Conservation (phyloP, 78 protist species). For the Emiliania huxleyi region DNA sequence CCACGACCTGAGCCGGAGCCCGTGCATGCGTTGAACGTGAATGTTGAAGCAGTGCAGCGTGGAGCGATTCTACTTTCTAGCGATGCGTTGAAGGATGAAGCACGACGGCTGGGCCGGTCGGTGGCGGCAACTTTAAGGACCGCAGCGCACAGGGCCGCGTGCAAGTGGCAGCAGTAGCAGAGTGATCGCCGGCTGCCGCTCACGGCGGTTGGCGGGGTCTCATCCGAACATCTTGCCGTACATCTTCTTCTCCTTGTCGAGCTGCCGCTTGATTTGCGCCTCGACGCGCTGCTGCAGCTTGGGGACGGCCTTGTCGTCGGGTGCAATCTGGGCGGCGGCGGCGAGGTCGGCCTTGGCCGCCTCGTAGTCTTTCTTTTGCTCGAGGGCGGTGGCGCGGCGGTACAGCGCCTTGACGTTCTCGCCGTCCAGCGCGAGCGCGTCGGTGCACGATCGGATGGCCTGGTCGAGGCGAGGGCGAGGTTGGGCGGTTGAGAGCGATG, state of each 20-base stretch:
- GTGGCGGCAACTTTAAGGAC: too few relatives aligned
- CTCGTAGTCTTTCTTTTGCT: neutral
- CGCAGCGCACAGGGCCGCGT: too few relatives aligned
- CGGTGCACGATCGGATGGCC: neutral
- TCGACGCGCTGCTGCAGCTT: neutral
- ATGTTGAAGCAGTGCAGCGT: too few relatives aligned
- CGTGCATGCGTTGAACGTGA: too few relatives aligned
- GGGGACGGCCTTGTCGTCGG: neutral
- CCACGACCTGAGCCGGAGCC: too few relatives aligned
- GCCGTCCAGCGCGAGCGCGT: neutral
- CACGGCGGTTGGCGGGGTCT: too few relatives aligned
- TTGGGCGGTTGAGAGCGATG: too few relatives aligned
- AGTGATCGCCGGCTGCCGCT: too few relatives aligned
- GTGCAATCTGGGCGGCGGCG: neutral
- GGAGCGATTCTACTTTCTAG: too few relatives aligned
- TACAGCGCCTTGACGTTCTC: neutral
- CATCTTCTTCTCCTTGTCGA: conserved; percentile 21
- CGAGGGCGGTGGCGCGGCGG: neutral
- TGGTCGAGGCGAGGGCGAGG: neutral
- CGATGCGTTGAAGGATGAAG: too few relatives aligned
- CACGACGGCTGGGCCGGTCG: too few relatives aligned
- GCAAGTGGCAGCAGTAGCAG: too few relatives aligned
- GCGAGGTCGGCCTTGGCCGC: neutral
- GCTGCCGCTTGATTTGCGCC: neutral
- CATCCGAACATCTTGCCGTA: neutral